A percentile compares a stretch with the other conserved stretches of the same genome.
Conservation (phyloP, 129 eudicot species). For the Centrapalus pauciflorus region DNA sequence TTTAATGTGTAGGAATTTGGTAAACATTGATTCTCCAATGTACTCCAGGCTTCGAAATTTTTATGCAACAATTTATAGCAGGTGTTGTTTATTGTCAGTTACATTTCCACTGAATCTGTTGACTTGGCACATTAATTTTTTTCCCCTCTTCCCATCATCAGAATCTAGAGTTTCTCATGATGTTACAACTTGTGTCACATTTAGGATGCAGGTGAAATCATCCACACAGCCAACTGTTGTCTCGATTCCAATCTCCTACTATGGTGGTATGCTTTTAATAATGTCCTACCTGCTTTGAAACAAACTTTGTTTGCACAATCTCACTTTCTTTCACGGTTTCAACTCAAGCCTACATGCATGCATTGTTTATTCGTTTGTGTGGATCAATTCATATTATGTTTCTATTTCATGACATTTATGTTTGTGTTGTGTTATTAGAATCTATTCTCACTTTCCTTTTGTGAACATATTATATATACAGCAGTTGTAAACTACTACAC, state of each 20-base stretch:
- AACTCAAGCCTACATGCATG: not conserved
- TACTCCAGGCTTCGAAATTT: conserved; percentile 85
- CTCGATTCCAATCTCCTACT: conserved; percentile 77
- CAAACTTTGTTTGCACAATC: not conserved
- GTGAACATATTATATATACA: conserved; percentile 48
- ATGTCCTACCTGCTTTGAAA: not conserved
- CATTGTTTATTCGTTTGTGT: conserved; percentile 3
- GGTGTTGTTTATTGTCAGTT: conserved; percentile 33
- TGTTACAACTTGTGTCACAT: conserved; percentile 5
- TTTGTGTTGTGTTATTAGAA: conserved; percentile 2
- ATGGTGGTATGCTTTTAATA: conserved; percentile 59
- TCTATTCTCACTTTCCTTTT: not conserved
- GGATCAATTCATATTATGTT: not conserved
- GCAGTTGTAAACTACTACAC: conserved; percentile 71
- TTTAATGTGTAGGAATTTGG: conserved; percentile 88
- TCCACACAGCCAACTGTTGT: conserved; percentile 76
- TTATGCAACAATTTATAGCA: conserved; percentile 76
- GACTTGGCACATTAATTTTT: not conserved
- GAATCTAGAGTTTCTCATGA: not conserved
- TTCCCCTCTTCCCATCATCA: not conserved
- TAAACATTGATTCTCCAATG: conserved; percentile 86
- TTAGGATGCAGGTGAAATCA: conserved; percentile 97
- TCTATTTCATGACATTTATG: conserved; percentile 1
- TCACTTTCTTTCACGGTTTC: not conserved
- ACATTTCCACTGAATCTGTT: not conserved